Evolutionary conservation across 2,329 filamentous ascomycete genomes (phyloP), one percentile per base, ranked within the genome.

Genomic region (Xylariales sp.): DNA sequence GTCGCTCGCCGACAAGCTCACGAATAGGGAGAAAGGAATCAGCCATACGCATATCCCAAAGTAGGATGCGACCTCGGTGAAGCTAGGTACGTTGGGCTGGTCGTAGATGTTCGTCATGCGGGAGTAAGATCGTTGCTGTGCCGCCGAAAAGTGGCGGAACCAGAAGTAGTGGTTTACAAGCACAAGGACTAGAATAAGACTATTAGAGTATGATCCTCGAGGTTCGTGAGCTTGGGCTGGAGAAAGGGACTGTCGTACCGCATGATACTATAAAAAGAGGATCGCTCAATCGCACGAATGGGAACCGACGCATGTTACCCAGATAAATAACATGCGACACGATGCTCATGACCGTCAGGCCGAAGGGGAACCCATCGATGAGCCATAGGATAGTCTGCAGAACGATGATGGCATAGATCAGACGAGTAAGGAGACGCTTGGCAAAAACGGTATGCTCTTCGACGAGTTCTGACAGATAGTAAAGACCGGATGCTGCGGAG

Each of bases 21-120:
- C 91, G 56, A 98, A 98, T 12, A 98, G 73, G 13, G 90, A 82
- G 57, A 98, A 98, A 0, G 93, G 93, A 1, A 97, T 87, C 2
- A 98, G 74, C 93, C 93, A 98, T 0, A 98, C 90, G 53, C 90
- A 95, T 3, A 98, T 70, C 1, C 93, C 93, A 56, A 98, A 98
- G 64, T 93, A 98, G 0, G 88, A 91, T 0, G 93, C 89, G 30
- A 97, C 93, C 66, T 97, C 88, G 14, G 88, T 90, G 60, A 98
- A 98, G 25, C 78, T 83, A 0, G 93, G 93, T 30, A 88, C 58
- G 37, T 79, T 64, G 39, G 70, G 66, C 41, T 72, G 68, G 47
- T 87, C 78, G 56, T 85, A 83, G 56, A 77, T 73, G 38, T 78
- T 75, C 4, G 73, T 69, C 61, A 68, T 61, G 52, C 75, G 70